These are phyloP conservation scores for Plasmodium blacklocki DNA, from an alignment of 169 alveolate species.

Conservation along the genomic window DNA sequence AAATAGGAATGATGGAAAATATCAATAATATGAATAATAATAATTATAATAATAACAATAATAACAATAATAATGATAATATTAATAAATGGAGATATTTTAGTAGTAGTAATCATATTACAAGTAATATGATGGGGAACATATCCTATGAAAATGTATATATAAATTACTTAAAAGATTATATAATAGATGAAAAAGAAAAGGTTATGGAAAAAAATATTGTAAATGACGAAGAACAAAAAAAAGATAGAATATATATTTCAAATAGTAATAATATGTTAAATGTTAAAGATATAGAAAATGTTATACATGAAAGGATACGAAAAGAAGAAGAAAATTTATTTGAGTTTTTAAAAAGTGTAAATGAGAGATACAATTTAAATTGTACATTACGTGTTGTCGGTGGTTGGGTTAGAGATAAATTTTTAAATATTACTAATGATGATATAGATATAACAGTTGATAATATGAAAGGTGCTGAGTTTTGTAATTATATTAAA, in stretches of 20 bases:
- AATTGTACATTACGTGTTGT: constrained; percentile 93
- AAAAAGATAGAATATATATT: neutral
- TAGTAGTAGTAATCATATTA: neutral
- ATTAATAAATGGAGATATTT: neutral
- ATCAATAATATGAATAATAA: neutral
- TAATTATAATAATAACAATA: neutral
- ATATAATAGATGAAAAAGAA: constrained; percentile 14
- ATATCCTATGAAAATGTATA: constrained; percentile 22
- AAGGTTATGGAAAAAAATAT: neutral
- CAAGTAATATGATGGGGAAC: neutral
- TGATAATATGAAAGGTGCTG: constrained; percentile 95
- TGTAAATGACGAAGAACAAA: neutral
- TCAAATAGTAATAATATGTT: neutral
- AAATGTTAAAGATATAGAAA: constrained; percentile 19
- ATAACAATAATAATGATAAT: neutral
- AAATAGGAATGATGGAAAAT: too few relatives aligned
- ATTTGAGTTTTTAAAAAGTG: constrained; percentile 39
- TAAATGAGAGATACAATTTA: constrained; percentile 42
- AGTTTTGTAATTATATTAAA: constrained; percentile 82
- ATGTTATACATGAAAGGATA: constrained; percentile 9
- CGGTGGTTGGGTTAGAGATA: constrained; percentile 99
- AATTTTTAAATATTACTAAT: constrained; percentile 84
- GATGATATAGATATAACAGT: constrained; percentile 98
- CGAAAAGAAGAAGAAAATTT: constrained; percentile 45
- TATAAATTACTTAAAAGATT: constrained; percentile 30